These are phyloP conservation scores for Ogataea glucozyma DNA, from an alignment of 805 yeast genomes.

Conservation along the genomic window DNA sequence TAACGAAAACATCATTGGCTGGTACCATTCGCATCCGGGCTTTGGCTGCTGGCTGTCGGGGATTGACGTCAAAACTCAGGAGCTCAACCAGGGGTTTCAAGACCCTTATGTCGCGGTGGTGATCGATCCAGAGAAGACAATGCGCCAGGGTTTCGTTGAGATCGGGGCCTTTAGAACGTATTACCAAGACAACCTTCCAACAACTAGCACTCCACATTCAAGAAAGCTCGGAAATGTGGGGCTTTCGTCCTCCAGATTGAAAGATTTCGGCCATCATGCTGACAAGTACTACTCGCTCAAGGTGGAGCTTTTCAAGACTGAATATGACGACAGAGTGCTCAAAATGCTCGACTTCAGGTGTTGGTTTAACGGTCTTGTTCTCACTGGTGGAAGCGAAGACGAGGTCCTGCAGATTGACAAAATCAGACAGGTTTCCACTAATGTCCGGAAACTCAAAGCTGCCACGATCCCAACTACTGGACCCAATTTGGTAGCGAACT, in stretches of 20 bases:
- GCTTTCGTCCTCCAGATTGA: constrained; percentile 52
- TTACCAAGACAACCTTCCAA: constrained; percentile 25
- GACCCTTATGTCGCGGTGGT: constrained; percentile 92
- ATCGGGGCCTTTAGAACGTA: constrained; percentile 88
- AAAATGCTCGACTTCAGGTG: constrained; percentile 45
- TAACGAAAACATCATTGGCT: constrained; percentile 83
- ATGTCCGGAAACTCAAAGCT: constrained; percentile 8
- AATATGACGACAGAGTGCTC: constrained; percentile 49
- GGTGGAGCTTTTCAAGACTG: constrained; percentile 57
- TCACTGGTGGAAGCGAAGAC: constrained; percentile 17
- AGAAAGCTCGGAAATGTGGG: constrained; percentile 15
- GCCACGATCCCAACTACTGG: not conserved
- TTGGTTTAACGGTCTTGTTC: constrained; percentile 44
- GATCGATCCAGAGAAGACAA: constrained; percentile 76
- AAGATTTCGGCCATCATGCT: constrained; percentile 72
- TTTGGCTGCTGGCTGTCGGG: constrained; percentile 96
- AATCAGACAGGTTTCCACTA: constrained; percentile 10
- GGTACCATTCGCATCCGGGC: constrained; percentile 98
- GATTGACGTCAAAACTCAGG: constrained; percentile 89
- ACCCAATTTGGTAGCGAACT: too few relatives aligned
- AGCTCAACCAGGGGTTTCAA: constrained; percentile 80
- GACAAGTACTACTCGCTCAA: constrained; percentile 67
- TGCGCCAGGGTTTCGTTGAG: constrained; percentile 63
- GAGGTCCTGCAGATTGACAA: constrained; percentile 14
- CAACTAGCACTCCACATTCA: not conserved